Conservation (phyloP, 768 basidiomycete species). For the Podaxis sp. region DNA sequence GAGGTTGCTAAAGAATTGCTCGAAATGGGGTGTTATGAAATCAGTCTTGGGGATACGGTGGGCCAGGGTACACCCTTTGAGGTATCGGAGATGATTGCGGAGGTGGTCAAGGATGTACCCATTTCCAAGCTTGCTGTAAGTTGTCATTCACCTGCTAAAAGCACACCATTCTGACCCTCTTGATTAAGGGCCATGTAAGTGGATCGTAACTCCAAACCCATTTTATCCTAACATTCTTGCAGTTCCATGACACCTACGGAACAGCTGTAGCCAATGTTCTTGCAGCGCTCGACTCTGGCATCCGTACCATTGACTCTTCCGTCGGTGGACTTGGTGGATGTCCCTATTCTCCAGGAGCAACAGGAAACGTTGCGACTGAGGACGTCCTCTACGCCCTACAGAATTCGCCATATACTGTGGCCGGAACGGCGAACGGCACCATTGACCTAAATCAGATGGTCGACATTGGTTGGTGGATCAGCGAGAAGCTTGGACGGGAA, state of each 20-base stretch:
- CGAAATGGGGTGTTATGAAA: conserved; percentile 94
- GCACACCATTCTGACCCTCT: conserved; percentile 6
- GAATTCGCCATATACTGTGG: conserved; percentile 57
- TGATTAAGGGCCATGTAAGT: conserved; percentile 57
- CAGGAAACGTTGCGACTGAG: conserved; percentile 94
- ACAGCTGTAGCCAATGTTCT: conserved; percentile 79
- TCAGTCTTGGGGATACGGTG: conserved; percentile 90
- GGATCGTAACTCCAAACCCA: conserved; percentile 3
- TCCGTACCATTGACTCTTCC: conserved; percentile 80
- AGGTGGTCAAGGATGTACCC: conserved; percentile 60
- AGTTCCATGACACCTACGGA: conserved; percentile 93
- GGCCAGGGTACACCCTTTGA: conserved; percentile 79
- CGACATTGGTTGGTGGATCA: conserved; percentile 84
- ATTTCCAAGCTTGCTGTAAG: conserved; percentile 72
- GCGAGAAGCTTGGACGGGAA: conserved; percentile 57
- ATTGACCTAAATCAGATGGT: conserved; percentile 68
- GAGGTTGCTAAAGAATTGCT: conserved; percentile 69
- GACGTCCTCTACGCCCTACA: conserved; percentile 84
- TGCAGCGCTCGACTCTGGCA: conserved; percentile 66
- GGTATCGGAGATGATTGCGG: conserved; percentile 67
- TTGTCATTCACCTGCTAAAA: conserved; percentile 2
- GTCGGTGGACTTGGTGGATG: conserved; percentile 93
- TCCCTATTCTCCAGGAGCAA: conserved; percentile 94
- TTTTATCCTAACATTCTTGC: conserved; percentile 5
- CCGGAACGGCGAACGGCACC: conserved; percentile 40